Evolutionary conservation across 1,139 yeast genomes (phyloP).

Genomic region (Taphrina communis): DNA sequence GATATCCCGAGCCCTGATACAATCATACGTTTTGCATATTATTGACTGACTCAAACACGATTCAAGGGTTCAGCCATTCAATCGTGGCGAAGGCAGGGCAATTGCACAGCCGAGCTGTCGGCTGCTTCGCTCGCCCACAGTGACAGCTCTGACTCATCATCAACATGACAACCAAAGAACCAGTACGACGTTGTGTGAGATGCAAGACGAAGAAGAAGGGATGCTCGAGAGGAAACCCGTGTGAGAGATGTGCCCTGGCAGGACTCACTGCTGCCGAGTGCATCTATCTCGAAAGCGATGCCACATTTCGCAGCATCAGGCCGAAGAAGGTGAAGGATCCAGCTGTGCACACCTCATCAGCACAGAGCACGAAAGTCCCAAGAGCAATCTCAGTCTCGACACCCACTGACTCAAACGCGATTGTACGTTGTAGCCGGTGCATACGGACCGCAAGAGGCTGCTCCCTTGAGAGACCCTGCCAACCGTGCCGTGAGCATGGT

Average conservation of each 20-base stretch:
- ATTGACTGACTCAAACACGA: too few relatives aligned
- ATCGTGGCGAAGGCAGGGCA: neutral
- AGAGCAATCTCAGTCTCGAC: neutral
- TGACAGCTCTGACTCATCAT: conserved; percentile 5
- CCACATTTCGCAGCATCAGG: conserved; percentile 32
- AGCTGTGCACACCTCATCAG: neutral
- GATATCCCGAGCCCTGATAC: too few relatives aligned
- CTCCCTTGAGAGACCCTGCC: conserved; percentile 31
- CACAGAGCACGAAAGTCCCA: neutral
- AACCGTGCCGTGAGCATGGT: conserved; percentile 35
- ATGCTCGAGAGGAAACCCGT: conserved; percentile 38
- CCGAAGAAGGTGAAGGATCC: conserved; percentile 25
- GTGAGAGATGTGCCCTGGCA: conserved; percentile 38
- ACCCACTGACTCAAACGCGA: neutral
- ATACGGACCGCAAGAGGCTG: conserved; percentile 39
- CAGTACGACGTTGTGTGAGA: conserved; percentile 36
- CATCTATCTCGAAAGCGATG: conserved; percentile 36
- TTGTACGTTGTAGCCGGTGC: conserved; percentile 37
- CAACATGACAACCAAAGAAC: conserved; percentile 28
- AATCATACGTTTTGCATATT: too few relatives aligned
- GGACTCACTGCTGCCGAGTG: conserved; percentile 36
- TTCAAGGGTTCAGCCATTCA: neutral
- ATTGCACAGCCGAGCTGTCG: conserved; percentile 13
- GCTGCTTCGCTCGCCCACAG: neutral
- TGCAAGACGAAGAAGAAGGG: conserved; percentile 41